Evolutionary conservation across 805 yeast species (phyloP), one percentile per base, ranked within the genome.

Genomic region (Candida manassasensis): DNA sequence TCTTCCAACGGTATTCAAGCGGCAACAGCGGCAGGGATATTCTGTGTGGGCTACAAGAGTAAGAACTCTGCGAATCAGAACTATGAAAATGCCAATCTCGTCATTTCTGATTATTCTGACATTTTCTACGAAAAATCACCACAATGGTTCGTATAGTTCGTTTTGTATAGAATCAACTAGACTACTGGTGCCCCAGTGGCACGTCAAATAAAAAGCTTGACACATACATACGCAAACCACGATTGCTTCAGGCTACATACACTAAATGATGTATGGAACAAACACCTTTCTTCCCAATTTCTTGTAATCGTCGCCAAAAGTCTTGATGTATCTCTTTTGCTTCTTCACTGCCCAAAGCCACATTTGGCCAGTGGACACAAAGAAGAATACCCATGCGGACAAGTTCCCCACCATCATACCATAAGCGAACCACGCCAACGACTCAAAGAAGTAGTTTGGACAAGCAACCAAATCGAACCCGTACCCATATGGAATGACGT

Each of bases 371-470:
- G 84, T 67, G 32, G 93, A 81, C 32, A 86, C 85, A 13, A 68
- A 48, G 34, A 79, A 64, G 64, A 93, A 93, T 15, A 85, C 50
- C 53, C 79, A 71, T 21, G 90, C 74, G 22, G 88, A 72, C 75
- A 90, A 70, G 63, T 88, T 87, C 43, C 87, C 81, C 48, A 77
- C 80, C 53, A 87, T 67, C 18, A 87, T 40, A 14, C 90, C 76
- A 50, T 81, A 78, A 18, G 72, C 59, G 1, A 81, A 53, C 96
- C 96, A 93, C 1, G 80, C 69, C 47, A 82, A 61, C 29, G 76
- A 64, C 69, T 93, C 98, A 57, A 88, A 90, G 47, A 87, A 82
- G 60, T 93, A 93, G 66, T 93, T 93, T 46, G 98, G 98, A 59
- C 87, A 84, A n/a, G 93, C 79, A 22, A 89, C 84, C 39, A 69